Base-by-base conservation (phyloP, 306 rosid species). In the Carpinus fangiana region DNA sequence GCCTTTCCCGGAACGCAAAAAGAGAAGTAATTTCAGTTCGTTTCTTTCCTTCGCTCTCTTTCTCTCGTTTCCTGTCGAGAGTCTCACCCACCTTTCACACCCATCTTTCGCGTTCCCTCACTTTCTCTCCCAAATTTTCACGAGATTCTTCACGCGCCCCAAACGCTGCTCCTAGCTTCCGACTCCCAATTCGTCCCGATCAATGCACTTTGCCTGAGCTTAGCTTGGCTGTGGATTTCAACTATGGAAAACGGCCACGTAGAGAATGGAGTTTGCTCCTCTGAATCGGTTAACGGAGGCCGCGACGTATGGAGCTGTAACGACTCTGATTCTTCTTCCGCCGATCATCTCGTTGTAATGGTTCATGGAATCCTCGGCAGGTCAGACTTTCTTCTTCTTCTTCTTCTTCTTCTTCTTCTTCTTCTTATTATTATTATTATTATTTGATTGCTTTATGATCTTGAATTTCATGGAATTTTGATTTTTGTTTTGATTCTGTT, bases 281-380 rank as follows among this genome's bases (percentile, higher is more conserved):
- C 92, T 13, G 96, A 89, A 73, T 86, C 89, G 74, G 78, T 66
- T 59, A 75, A 89, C 18, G 98, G 98, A 70, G 77, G 93, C 69
- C 84, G 85, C 69, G 88, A 91, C n/a, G 82, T 96, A 5, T 91
- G 98, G 98, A 96, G 99, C 65, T 78, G 83, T 2, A 90, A 88
- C 64, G 81, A 78, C 57, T 87, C 92, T 1, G 91, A 90, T 83
- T 91, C 93, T 83, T 89, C 92, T 28, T 81, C 97, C 0, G 98
- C 97, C 12, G 89, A 90, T 18, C 99, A 96, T 84, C 98, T 96
- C 41, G 94, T 96, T 66, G 90, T 96, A 70, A 89, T 91, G 99
- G 97, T 91, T 70, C 86, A 96, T 82, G 99, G 99, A 85, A 91
- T 96, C 75, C 83, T 96, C 34, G 99, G 99, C 80, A 91, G 93